These are phyloP conservation scores for Daldinia vernicosa DNA, from an alignment of 495 filamentous ascomycete species.

Conservation along the genomic window DNA sequence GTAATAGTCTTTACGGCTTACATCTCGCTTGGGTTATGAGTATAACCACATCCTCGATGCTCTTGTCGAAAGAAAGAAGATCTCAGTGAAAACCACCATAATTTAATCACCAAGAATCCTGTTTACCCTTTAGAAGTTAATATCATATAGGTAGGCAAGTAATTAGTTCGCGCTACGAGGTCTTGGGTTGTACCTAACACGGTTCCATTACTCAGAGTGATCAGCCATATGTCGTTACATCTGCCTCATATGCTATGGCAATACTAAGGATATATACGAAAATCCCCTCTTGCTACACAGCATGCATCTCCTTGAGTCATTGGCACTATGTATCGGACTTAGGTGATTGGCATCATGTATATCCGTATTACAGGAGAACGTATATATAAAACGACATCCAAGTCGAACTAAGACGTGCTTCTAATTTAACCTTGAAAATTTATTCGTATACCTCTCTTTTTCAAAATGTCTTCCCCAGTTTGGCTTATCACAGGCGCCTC, in stretches of 20 bases:
- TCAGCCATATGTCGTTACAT: background rate
- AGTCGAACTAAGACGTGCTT: too few species aligned
- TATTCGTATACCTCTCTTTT: background rate
- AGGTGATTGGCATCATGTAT: background rate
- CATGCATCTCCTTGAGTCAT: background rate
- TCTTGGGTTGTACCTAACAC: too few species aligned
- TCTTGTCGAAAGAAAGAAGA: too few species aligned
- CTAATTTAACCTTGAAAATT: too few species aligned
- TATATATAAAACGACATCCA: background rate
- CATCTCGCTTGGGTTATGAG: background rate
- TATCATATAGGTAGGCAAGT: background rate
- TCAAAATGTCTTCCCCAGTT: background rate
- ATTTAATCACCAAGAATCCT: background rate
- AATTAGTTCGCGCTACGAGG: background rate
- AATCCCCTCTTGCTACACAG: background rate
- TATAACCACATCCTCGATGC: too few species aligned
- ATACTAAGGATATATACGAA: background rate
- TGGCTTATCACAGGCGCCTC: slow-evolving; percentile 5
- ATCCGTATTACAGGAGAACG: background rate
- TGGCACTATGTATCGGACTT: background rate
- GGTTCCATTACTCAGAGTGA: background rate
- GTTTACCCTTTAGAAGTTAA: background rate
- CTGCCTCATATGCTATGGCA: background rate
- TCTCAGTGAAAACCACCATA: background rate
- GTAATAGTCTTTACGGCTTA: background rate